Conservation (phyloP, 2,329 filamentous ascomycete species). For the Lasiodiplodia sp. region DNA sequence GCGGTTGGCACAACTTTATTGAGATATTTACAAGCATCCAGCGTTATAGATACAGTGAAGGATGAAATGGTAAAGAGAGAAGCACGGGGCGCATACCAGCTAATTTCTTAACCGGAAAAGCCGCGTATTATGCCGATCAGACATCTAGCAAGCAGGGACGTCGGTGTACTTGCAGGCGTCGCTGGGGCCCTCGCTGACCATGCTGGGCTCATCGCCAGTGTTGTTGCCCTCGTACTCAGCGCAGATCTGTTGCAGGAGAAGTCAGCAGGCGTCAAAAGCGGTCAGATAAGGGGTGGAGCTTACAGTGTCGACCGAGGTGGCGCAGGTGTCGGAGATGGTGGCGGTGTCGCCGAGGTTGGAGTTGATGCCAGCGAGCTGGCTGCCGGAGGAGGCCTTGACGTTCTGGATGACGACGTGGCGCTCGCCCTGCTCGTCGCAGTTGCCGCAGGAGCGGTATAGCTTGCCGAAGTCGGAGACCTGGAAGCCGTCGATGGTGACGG, state of each 20-base stretch:
- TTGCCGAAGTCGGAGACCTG: conserved; percentile 40
- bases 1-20: not conserved
- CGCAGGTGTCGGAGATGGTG: conserved; percentile 31
- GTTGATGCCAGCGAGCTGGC: conserved; percentile 31
- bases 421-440: conserved; percentile 57
- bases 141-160: conserved; percentile 11
- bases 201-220: conserved; percentile 43
- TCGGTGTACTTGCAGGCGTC: conserved; percentile 41
- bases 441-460: conserved; percentile 39
- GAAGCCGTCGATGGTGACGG: conserved; percentile 44
- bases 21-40: conserved; percentile 8
- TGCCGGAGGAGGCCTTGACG: conserved; percentile 20
- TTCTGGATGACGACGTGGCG: conserved; percentile 40
- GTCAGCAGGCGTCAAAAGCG: not conserved
- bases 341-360: conserved; percentile 54
- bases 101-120: not conserved
- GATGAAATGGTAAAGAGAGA: not conserved
- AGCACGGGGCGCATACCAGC: not conserved
- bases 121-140: not conserved
- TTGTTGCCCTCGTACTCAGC: conserved; percentile 45
- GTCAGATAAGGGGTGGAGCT: conserved; percentile 34
- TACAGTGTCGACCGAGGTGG: conserved; percentile 43
- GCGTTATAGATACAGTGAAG: not conserved
- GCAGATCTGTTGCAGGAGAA: conserved; percentile 39
- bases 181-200: conserved; percentile 41